A percentile compares a stretch with the other conserved stretches of the same genome.
Conservation (phyloP, 164 flowering plant species). For the Liriodendron chinense region DNA sequence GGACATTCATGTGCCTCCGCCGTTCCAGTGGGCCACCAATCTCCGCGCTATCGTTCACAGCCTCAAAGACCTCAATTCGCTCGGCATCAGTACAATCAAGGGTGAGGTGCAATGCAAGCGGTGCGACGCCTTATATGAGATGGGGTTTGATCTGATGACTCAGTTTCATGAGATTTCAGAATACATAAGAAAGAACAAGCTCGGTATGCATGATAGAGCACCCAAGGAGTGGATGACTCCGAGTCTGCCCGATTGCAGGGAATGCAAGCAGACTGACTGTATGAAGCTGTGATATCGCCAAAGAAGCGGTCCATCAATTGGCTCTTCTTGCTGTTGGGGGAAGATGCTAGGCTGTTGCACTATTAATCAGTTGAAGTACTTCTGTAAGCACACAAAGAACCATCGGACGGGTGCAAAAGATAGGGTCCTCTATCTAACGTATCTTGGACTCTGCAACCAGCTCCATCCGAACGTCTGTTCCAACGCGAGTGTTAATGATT, state of each 20-base stretch:
- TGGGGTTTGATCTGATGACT: constrained; percentile 30
- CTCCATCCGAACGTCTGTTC: constrained; percentile 23
- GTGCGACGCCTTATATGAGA: constrained; percentile 36
- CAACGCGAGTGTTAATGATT: too few relatives aligned
- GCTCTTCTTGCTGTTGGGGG: constrained; percentile 47
- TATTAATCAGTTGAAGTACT: constrained; percentile 37
- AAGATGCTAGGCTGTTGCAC: constrained; percentile 42
- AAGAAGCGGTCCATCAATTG: constrained; percentile 52
- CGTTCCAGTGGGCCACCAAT: constrained; percentile 11
- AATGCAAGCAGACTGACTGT: constrained; percentile 39
- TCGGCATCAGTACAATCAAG: constrained; percentile 22
- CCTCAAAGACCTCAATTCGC: constrained; percentile 16
- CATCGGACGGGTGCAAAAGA: constrained; percentile 56
- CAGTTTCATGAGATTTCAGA: constrained; percentile 33
- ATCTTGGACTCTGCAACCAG: constrained; percentile 34
- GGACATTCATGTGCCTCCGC: neutral
- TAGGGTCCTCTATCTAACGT: constrained; percentile 36
- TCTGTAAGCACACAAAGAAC: constrained; percentile 35
- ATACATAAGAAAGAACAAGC: constrained; percentile 19
- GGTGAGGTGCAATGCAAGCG: constrained; percentile 69
- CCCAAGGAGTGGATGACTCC: constrained; percentile 54
- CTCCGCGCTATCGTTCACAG: neutral
- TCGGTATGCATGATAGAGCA: constrained; percentile 47
- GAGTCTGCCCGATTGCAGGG: constrained; percentile 30
- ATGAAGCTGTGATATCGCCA: constrained; percentile 34